phyloP scores from a whole-genome alignment of 768 basidiomycete genomes.

The Kwoniella dejecticola region DNA sequence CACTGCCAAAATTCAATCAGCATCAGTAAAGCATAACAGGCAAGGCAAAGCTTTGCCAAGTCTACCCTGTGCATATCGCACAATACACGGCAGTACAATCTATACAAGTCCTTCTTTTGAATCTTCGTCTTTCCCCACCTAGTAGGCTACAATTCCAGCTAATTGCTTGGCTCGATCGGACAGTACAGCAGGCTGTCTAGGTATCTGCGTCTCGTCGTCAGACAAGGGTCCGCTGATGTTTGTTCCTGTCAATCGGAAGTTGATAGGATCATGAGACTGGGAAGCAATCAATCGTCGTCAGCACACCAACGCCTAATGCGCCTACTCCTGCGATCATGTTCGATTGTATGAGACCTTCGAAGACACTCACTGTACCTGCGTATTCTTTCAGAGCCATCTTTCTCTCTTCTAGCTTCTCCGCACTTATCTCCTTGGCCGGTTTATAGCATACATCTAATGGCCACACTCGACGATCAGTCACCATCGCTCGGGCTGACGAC shows the following conservation, averaged over 20 bases:
- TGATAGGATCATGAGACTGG: conserved; percentile 43
- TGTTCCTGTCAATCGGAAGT: conserved; percentile 35
- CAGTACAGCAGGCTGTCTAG: conserved; percentile 25
- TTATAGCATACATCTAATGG: conserved; percentile 53
- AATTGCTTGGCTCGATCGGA: conserved; percentile 25
- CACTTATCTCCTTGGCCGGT: conserved; percentile 40
- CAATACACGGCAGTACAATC: no score
- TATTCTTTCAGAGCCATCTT: conserved; percentile 34
- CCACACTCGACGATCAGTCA: no score
- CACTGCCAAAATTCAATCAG: no score
- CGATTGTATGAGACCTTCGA: no score
- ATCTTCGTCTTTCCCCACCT: no score
- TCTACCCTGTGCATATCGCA: no score
- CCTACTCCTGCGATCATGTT: no score
- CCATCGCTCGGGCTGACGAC: background rate
- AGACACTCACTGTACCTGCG: conserved; percentile 36
- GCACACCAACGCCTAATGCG: background rate
- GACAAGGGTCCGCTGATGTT: conserved; percentile 17
- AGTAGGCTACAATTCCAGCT: conserved; percentile 28
- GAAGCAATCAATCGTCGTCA: background rate
- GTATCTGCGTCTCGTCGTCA: conserved; percentile 20
- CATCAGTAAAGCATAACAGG: no score
- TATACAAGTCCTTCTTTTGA: no score
- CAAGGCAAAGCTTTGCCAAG: no score
- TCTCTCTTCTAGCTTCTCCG: conserved; percentile 29